A percentile compares a stretch with the other conserved stretches of the same genome.
Conservation (phyloP, 2,329 filamentous ascomycete genomes). For the Botrytis elliptica region DNA sequence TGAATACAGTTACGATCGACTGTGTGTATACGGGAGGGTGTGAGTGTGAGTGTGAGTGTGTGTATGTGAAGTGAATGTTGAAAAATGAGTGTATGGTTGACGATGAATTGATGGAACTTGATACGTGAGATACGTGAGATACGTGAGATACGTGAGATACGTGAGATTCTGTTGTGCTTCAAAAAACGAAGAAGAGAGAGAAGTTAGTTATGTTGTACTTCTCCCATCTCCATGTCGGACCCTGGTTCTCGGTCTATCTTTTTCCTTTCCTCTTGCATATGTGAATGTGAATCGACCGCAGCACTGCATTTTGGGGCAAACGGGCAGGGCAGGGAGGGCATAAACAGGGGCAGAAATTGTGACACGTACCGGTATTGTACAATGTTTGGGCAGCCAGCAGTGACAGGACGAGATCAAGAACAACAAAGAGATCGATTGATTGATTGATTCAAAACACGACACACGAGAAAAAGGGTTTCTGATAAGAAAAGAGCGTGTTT, state of each 20-base stretch:
- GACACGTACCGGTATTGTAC: conserved; percentile 16
- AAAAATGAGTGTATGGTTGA: conserved; percentile 15
- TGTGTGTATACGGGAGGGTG: not conserved
- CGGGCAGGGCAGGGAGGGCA: not conserved
- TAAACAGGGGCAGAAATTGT: conserved; percentile 15
- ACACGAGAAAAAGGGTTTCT: not conserved
- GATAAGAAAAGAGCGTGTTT: not conserved
- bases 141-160: too few species aligned
- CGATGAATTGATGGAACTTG: not conserved
- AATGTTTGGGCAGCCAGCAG: conserved; percentile 1
- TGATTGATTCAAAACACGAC: conserved; percentile 7
- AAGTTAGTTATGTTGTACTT: conserved; percentile 8
- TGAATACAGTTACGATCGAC: not conserved
- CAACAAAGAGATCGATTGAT: not conserved
- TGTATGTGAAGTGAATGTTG: not conserved
- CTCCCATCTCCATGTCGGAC: not conserved
- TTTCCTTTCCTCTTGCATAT: not conserved
- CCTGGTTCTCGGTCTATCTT: conserved; percentile 10
- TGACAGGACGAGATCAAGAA: not conserved
- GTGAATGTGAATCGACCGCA: not conserved
- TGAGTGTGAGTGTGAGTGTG: not conserved
- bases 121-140: too few species aligned
- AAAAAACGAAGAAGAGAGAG: conserved; percentile 3
- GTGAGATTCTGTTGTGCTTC: conserved; percentile 8
- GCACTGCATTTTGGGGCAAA: not conserved